Percentiles rank a stretch among this genome's conserved stretches.
These are phyloP conservation scores for Leptomonas seymouri DNA, from an alignment of 208 protist genomes.

Conservation along the genomic window DNA sequence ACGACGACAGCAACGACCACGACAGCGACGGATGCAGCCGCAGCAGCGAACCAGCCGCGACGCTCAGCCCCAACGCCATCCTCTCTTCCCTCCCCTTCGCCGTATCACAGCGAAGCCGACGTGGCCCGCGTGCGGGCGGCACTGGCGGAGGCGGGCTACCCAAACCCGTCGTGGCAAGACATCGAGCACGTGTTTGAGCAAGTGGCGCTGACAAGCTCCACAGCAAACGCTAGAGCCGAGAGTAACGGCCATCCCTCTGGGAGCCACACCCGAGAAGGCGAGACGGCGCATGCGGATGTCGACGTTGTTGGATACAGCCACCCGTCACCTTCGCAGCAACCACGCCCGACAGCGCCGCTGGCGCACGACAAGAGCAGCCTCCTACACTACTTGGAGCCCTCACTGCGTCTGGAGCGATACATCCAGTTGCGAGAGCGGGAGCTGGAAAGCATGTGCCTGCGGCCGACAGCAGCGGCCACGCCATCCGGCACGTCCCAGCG, in stretches of 20 bases:
- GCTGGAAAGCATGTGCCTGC: slow-evolving; percentile 40
- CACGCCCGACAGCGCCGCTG: not conserved
- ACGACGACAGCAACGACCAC: not conserved
- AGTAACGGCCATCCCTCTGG: not conserved
- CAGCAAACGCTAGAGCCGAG: no score
- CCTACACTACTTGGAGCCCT: slow-evolving; percentile 44
- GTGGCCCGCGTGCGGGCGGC: slow-evolving; percentile 46
- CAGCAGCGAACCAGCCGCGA: not conserved
- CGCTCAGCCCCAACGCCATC: not conserved
- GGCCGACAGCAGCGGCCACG: slow-evolving; percentile 8
- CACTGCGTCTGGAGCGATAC: slow-evolving; percentile 61
- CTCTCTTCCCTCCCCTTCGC: not conserved
- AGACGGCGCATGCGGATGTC: not conserved
- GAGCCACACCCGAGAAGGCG: not conserved
- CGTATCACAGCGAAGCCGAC: slow-evolving; percentile 29
- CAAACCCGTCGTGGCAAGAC: slow-evolving; percentile 54
- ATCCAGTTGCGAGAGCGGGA: slow-evolving; percentile 56
- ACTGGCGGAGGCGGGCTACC: slow-evolving; percentile 54
- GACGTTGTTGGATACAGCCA: slow-evolving; percentile 7
- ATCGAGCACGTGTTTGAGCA: slow-evolving; percentile 67
- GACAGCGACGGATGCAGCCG: not conserved
- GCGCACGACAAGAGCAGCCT: slow-evolving; percentile 1
- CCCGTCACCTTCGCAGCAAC: not conserved
- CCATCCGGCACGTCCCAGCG: not conserved
- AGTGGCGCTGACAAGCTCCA: slow-evolving; percentile 12